Base-by-base conservation (phyloP, 2,329 filamentous ascomycete species). In the Alternaria ethzedia region DNA sequence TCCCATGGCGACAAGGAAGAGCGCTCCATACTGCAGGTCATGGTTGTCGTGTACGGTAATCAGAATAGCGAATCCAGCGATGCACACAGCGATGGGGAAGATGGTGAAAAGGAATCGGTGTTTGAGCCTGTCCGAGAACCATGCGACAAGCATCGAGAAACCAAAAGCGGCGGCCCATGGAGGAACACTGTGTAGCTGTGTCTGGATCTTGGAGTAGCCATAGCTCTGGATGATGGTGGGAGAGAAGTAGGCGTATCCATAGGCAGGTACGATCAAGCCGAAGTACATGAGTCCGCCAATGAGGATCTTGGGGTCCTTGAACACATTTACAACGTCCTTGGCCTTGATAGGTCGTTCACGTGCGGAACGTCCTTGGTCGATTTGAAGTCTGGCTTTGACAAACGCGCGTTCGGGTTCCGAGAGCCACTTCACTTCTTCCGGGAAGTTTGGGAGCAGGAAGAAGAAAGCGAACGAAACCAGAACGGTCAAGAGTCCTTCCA, bases 1-100 rank as follows among this genome's bases (percentile, higher is more conserved):
- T 54, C 93, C 93, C 82, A 89, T 89, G 2, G 92, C 90, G 54
- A 96, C 88, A 30, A 97, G 83, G 83, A 96, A 97, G 0, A 97
- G 85, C 0, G 91, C 92, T 0, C 84, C 91, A 73, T 97, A 97
- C 77, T 96, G 87, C 7, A 92, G 81, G 12, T 85, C 66, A 0
- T 82, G 83, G 76, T 93, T 87, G 75, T 91, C 81, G 78, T 95
- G 91, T 6, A 95, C 87, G 11, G 83, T 82, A 52, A 96, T 82
- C 8, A 97, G 85, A 64, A 95, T 92, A 4, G 83, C 88, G 69
- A 97, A 95, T 2, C 93, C 94, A 0, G 87, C 76, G 55, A 97
- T 90, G 50, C 88, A 84, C 21, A 97, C 78, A 64, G 82, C 84
- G 66, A 94, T 91, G 4, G 91, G 88, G 30, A 88, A 79, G 9